Conservation (phyloP, 2,329 filamentous ascomycete species). For the Pseudogymnoascus sp. region DNA sequence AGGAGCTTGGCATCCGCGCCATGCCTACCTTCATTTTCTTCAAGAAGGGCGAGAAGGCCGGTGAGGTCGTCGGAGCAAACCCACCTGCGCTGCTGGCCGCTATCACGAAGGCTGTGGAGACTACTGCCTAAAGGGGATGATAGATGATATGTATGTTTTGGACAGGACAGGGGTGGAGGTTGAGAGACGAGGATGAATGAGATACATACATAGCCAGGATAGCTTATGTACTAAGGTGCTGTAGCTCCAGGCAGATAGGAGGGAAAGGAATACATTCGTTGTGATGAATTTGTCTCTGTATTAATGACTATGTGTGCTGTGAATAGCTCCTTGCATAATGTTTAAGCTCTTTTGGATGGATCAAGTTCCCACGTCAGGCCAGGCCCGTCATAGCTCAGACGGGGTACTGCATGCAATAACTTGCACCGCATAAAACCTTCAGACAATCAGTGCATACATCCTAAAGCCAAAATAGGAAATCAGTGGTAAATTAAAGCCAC, state of each 20-base stretch:
- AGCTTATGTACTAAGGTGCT: not conserved
- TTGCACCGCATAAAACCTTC: not conserved
- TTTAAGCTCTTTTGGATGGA: not conserved
- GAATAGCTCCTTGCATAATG: not conserved
- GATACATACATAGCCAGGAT: not conserved
- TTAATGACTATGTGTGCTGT: not conserved
- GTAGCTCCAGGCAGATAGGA: not conserved
- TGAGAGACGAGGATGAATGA: not conserved
- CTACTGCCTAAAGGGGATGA: not conserved
- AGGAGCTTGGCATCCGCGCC: constrained; percentile 72
- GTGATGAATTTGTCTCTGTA: not conserved
- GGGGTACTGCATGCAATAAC: not conserved
- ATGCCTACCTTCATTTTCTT: constrained; percentile 91
- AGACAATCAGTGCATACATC: no score
- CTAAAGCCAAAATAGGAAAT: not conserved
- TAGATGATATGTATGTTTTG: not conserved
- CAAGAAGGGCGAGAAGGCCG: constrained; percentile 66
- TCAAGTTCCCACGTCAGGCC: not conserved
- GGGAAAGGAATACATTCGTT: constrained; percentile 4
- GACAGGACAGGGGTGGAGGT: not conserved
- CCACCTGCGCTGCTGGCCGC: constrained; percentile 53
- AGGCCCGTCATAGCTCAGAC: not conserved
- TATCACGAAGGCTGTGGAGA: constrained; percentile 15
- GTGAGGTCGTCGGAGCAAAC: constrained; percentile 74
- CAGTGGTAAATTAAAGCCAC: not conserved